phyloP scores from a whole-genome alignment of 345 rosid genomes.

The Arabidopsis suecica region DNA sequence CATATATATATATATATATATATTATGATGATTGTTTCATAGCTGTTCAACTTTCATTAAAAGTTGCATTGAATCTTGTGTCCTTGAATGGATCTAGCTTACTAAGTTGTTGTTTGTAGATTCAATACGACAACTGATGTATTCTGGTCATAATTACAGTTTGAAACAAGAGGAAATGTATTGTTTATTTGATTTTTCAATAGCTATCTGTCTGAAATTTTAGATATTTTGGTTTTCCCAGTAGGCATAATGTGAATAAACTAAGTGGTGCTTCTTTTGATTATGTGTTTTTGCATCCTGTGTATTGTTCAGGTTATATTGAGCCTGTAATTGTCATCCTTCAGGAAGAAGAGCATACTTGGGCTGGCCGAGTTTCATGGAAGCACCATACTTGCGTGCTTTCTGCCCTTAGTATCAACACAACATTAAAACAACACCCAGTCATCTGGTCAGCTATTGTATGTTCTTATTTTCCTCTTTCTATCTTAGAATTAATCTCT shows the following conservation, averaged over 20 bases:
- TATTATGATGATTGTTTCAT: conserved; percentile 4
- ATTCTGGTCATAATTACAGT: conserved; percentile 18
- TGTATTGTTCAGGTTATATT: conserved; percentile 74
- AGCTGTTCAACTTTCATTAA: conserved; percentile 16
- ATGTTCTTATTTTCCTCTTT: conserved; percentile 52
- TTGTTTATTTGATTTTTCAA: conserved; percentile 28
- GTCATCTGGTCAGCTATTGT: conserved; percentile 96
- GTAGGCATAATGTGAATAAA: conserved; percentile 18
- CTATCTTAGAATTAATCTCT: not conserved
- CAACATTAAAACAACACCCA: conserved; percentile 92
- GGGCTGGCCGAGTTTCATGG: conserved; percentile 95
- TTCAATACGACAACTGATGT: not conserved
- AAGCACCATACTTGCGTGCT: conserved; percentile 95
- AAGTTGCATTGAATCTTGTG: conserved; percentile 1
- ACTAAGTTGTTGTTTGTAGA: conserved; percentile 21
- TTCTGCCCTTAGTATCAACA: conserved; percentile 95
- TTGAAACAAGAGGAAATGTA: conserved; percentile 9
- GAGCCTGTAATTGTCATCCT: conserved; percentile 97
- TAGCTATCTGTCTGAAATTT: conserved; percentile 18
- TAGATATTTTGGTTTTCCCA: conserved; percentile 22
- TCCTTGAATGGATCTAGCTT: conserved; percentile 19
- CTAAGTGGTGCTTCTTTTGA: conserved; percentile 32
- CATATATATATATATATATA: not conserved
- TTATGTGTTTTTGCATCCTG: conserved; percentile 37
- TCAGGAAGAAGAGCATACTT: conserved; percentile 91